phyloP scores from a whole-genome alignment of 2,329 filamentous ascomycete genomes.

The Aspergillus niger region DNA sequence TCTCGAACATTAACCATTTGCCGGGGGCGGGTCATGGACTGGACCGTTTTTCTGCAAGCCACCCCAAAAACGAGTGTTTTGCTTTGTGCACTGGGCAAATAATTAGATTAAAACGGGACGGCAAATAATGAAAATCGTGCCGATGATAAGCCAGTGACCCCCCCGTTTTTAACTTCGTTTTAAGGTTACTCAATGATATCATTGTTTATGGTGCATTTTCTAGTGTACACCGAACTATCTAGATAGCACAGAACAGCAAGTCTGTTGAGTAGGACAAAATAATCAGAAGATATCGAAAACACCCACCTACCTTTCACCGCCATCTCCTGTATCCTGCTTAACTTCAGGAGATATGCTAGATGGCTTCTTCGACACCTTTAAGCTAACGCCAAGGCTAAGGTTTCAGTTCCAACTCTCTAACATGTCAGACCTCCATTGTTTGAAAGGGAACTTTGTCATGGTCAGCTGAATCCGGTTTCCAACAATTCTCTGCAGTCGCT shows the following conservation, averaged over 20 bases:
- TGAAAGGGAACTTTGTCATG: background rate
- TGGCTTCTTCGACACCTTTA: too few species aligned
- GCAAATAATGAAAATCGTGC: background rate
- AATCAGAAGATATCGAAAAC: background rate
- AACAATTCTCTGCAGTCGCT: too few species aligned
- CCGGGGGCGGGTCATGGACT: background rate
- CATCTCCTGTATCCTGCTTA: background rate
- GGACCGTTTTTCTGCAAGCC: background rate
- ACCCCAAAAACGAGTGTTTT: background rate
- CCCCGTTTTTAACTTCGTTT: background rate
- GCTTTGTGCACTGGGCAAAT: background rate
- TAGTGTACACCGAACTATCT: background rate
- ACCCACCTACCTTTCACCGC: background rate
- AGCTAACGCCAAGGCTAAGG: background rate
- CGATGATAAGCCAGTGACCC: background rate
- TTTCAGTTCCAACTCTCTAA: background rate
- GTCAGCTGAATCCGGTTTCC: background rate
- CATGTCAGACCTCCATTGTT: background rate
- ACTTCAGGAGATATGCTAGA: background rate
- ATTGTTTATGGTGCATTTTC: background rate
- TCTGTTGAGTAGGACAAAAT: background rate
- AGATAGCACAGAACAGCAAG: background rate
- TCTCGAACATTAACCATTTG: background rate
- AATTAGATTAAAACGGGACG: background rate
- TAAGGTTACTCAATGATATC: conserved; percentile 2